phyloP scores from a whole-genome alignment of 2,329 filamentous ascomycete genomes.

The Arthrobotrys entomopaga region DNA sequence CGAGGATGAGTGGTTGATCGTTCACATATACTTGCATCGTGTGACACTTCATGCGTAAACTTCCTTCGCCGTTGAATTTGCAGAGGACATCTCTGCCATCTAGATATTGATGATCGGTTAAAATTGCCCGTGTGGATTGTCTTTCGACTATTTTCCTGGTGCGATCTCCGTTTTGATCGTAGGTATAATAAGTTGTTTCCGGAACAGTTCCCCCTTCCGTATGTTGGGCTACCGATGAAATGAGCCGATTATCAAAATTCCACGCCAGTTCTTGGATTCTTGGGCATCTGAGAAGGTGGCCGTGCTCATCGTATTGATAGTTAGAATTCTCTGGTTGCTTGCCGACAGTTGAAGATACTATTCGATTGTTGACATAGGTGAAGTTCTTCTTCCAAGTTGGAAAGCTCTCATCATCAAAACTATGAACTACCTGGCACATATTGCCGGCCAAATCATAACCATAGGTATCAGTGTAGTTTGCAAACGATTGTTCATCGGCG shows the following conservation, averaged over 20 bases:
- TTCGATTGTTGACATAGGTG: conserved; percentile 12
- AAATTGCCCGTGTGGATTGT: not conserved
- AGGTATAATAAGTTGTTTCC: conserved; percentile 55
- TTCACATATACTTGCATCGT: not conserved
- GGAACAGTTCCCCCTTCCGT: conserved; percentile 26
- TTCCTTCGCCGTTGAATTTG: not conserved
- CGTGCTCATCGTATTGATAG: conserved; percentile 16
- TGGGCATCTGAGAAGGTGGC: conserved; percentile 53
- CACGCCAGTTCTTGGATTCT: conserved; percentile 39
- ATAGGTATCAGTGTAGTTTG: conserved; percentile 27
- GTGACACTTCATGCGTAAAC: not conserved
- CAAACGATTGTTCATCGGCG: not conserved
- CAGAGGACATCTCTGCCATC: not conserved
- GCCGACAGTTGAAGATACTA: not conserved
- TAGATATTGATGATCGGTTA: not conserved
- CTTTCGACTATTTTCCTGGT: conserved; percentile 56
- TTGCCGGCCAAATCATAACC: conserved; percentile 29
- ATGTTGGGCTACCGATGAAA: conserved; percentile 14
- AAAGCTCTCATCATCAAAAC: not conserved
- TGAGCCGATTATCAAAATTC: conserved; percentile 53
- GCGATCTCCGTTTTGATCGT: conserved; percentile 37
- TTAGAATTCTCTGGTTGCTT: not conserved
- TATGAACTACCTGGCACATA: not conserved
- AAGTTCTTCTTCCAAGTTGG: conserved; percentile 1
- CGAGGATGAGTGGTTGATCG: not conserved